Evolutionary conservation across 257 asterid genomes (phyloP), one percentile per base, ranked within the genome.

Genomic region (Striga asiatica): DNA sequence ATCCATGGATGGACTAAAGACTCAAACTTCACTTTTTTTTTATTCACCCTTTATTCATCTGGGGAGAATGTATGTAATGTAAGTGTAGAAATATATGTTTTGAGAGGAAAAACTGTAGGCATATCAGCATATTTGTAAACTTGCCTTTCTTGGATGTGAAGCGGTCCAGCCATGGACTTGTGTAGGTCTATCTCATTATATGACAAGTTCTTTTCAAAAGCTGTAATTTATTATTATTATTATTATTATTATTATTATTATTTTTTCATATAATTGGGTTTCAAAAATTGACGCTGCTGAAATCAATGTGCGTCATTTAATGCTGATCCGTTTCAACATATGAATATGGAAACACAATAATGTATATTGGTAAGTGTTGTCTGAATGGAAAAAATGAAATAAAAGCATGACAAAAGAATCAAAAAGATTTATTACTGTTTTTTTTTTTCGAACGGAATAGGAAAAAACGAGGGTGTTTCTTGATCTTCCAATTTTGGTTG

Each of bases 291-390:
- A 46, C 16, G 64, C 74, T 17, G 61, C 72, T 66, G 68, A 68
- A 71, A 74, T 66, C 72, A 62, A 66, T 61, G 66, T 38, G 45
- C 45, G 53, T 8, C 48, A 58, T 66, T 19, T 32, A 35, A 28
- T 45, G 34, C 64, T 58, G 57, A 52, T 66, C 48, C 24, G 47
- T 34, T 13, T 29, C 53, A 23, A 32, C 21, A 32, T 0, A 19
- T 2, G 8, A 34, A 28, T 39, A 59, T 7, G 7, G 56, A 25
- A 57, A 42, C 66, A 50, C 14, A 31, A 52, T 24, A 10, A 32
- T 41, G 19, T 10, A 24, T 14, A 25, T 16, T 8, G 57, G 50
- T 13, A 29, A 58, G 31, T 27, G 28, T 2, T 3, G n/a, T 20
- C 12, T 13, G 17, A 22, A 38, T 8, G 17, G 48, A 54, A 12